Evolutionary conservation across 129 eudicot genomes (phyloP).

Genomic region (Pseudognaphalium luteoalbum): DNA sequence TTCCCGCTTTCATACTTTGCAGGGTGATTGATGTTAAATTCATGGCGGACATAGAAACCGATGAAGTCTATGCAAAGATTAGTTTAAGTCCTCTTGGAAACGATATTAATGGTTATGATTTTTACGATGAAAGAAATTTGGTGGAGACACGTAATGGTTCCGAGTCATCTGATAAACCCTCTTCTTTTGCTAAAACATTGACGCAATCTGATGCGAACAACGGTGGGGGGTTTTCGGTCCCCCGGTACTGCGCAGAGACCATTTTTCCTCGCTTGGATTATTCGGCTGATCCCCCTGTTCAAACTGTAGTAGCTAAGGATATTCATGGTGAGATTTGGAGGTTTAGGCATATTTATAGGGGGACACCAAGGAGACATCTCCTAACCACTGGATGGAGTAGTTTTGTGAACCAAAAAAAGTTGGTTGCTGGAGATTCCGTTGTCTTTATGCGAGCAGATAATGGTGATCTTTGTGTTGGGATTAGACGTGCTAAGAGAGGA

Average conservation of each 20-base stretch:
- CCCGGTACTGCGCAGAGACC: conserved; percentile 77
- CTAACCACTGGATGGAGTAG: conserved; percentile 88
- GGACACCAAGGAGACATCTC: conserved; percentile 79
- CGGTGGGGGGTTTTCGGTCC: conserved; percentile 88
- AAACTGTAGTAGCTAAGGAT: conserved; percentile 67
- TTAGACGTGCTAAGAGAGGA: conserved; percentile 72
- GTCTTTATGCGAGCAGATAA: conserved; percentile 74
- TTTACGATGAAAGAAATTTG: conserved; percentile 30
- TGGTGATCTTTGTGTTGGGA: conserved; percentile 72
- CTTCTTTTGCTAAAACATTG: conserved; percentile 69
- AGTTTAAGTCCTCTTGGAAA: conserved; percentile 54
- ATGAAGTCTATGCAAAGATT: conserved; percentile 67
- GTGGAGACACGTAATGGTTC: conserved; percentile 31
- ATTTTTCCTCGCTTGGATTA: conserved; percentile 75
- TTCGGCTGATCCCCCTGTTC: conserved; percentile 74
- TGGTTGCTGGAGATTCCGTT: conserved; percentile 79
- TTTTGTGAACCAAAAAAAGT: conserved; percentile 72
- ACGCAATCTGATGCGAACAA: conserved; percentile 85
- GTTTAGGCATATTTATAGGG: conserved; percentile 76
- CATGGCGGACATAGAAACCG: conserved; percentile 68
- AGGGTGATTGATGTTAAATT: conserved; percentile 58
- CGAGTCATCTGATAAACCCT: conserved; percentile 56
- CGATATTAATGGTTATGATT: conserved; percentile 31
- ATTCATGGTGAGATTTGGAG: conserved; percentile 79
- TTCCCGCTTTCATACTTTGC: conserved; percentile 59